Percentiles rank a stretch among this genome's conserved stretches.
Evolutionary conservation across 2,329 filamentous ascomycete genomes (phyloP).

Genomic region (Remersonia thermophila): DNA sequence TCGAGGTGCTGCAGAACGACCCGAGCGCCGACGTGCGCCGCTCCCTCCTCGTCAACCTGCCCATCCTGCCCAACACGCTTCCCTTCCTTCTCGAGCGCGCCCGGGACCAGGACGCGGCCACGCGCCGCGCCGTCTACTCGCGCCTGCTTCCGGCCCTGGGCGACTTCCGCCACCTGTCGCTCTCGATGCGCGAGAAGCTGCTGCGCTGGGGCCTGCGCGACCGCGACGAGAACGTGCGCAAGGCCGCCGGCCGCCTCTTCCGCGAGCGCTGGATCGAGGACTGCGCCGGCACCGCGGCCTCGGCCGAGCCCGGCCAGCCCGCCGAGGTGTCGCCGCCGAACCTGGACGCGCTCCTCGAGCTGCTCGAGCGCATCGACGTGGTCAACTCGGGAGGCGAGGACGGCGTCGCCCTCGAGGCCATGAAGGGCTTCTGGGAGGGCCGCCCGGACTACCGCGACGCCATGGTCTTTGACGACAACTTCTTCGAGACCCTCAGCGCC

Average conservation of each 20-base stretch:
- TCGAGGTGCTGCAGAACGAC: slow-evolving; percentile 86
- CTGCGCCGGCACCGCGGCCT: slow-evolving; percentile 58
- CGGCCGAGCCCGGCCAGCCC: slow-evolving; percentile 44
- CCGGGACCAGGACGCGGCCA: slow-evolving; percentile 74
- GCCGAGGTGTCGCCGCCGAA: slow-evolving; percentile 50
- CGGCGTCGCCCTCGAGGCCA: slow-evolving; percentile 83
- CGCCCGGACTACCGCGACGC: slow-evolving; percentile 70
- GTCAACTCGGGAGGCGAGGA: slow-evolving; percentile 81
- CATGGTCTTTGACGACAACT: slow-evolving; percentile 58
- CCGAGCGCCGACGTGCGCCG: slow-evolving; percentile 86
- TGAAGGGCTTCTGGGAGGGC: slow-evolving; percentile 93
- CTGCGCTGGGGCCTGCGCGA: slow-evolving; percentile 90
- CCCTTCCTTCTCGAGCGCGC: slow-evolving; percentile 84
- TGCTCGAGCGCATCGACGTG: slow-evolving; percentile 88
- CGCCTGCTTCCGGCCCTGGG: slow-evolving; percentile 76
- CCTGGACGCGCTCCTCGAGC: slow-evolving; percentile 73
- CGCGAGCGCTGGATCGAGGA: slow-evolving; percentile 97
- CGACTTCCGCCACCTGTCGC: slow-evolving; percentile 85
- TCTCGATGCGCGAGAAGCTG: slow-evolving; percentile 91
- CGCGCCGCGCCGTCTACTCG: slow-evolving; percentile 75
- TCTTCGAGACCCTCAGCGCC: slow-evolving; percentile 70
- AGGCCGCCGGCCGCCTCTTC: slow-evolving; percentile 82
- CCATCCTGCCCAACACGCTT: slow-evolving; percentile 68
- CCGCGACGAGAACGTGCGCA: slow-evolving; percentile 85
- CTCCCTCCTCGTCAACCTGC: slow-evolving; percentile 80